These are phyloP conservation scores for Oxyria digyna DNA, from an alignment of 148 eudicot genomes.

Conservation along the genomic window DNA sequence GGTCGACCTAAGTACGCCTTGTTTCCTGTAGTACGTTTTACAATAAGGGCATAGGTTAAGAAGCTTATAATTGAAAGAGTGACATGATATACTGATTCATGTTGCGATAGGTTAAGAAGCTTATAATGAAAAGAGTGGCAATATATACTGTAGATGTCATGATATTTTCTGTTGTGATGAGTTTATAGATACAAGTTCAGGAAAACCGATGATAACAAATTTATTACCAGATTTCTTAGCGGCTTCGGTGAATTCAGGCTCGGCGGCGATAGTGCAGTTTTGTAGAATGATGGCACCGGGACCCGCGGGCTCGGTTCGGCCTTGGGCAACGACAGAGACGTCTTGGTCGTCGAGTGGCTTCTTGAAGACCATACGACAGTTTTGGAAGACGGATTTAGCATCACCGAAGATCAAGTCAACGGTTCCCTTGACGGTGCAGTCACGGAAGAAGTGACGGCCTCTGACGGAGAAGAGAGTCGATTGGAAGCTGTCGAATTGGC, in stretches of 20 bases:
- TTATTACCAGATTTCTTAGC: neutral
- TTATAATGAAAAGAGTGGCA: too few species aligned
- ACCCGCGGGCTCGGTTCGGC: conserved; percentile 16
- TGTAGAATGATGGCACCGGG: conserved; percentile 29
- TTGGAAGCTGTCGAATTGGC: conserved; percentile 1
- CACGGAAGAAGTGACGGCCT: conserved; percentile 15
- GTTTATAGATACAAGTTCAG: too few species aligned
- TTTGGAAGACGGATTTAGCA: conserved; percentile 17
- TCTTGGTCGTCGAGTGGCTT: conserved; percentile 19
- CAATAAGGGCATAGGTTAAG: too few species aligned
- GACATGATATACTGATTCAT: too few species aligned
- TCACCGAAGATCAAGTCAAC: conserved; percentile 20
- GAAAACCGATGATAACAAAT: too few species aligned
- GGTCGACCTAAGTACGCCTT: conserved; percentile 45
- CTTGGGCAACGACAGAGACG: conserved; percentile 3
- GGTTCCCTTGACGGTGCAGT: conserved; percentile 18
- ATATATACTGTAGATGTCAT: too few species aligned
- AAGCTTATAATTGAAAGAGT: too few species aligned
- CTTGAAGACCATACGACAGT: conserved; percentile 21
- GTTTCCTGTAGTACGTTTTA: too few species aligned
- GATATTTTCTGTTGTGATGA: too few species aligned
- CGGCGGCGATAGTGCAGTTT: conserved; percentile 9
- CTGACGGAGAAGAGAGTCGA: conserved; percentile 2
- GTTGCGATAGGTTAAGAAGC: too few species aligned
- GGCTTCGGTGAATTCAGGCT: neutral